phyloP scores from a whole-genome alignment of 2,329 filamentous ascomycete genomes.

The Didymella lethalis region DNA sequence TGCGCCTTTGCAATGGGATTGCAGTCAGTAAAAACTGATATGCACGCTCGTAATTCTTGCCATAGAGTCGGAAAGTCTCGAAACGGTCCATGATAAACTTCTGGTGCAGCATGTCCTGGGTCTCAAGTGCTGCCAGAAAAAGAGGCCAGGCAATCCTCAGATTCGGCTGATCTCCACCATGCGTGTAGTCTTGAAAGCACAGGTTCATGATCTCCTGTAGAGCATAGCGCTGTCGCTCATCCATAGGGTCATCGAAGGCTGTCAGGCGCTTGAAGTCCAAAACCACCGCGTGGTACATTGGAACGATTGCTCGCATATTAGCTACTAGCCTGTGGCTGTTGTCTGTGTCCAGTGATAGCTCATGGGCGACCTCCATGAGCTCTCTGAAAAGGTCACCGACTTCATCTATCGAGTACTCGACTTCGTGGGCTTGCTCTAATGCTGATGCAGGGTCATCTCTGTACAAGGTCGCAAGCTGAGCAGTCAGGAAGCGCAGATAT shows the following conservation, averaged over 20 bases:
- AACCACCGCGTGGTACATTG: constrained; percentile 48
- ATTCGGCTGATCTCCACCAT: constrained; percentile 45
- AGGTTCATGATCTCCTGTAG: constrained; percentile 42
- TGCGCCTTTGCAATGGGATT: constrained; percentile 31
- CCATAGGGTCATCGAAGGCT: constrained; percentile 18
- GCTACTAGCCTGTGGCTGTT: constrained; percentile 42
- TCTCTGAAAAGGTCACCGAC: constrained; percentile 27
- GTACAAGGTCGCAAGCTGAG: constrained; percentile 37
- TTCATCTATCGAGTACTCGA: constrained; percentile 27
- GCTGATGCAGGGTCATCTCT: constrained; percentile 19
- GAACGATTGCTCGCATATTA: constrained; percentile 49
- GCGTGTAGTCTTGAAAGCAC: constrained; percentile 45
- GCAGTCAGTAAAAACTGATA: constrained; percentile 37
- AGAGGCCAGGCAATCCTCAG: constrained; percentile 48
- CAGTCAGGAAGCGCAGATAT: constrained; percentile 45
- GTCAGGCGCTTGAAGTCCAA: constrained; percentile 42
- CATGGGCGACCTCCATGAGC: constrained; percentile 25
- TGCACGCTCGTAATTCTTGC: constrained; percentile 46
- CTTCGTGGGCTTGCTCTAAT: constrained; percentile 14
- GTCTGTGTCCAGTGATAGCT: constrained; percentile 25
- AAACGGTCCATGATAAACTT: constrained; percentile 49
- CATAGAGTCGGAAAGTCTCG: constrained; percentile 39
- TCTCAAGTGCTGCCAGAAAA: constrained; percentile 50
- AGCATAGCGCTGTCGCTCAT: constrained; percentile 18
- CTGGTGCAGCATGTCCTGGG: constrained; percentile 44